Evolutionary conservation across 805 yeast genomes (phyloP), one percentile per base, ranked within the genome.

Genomic region (Komagataella pseudopastoris): DNA sequence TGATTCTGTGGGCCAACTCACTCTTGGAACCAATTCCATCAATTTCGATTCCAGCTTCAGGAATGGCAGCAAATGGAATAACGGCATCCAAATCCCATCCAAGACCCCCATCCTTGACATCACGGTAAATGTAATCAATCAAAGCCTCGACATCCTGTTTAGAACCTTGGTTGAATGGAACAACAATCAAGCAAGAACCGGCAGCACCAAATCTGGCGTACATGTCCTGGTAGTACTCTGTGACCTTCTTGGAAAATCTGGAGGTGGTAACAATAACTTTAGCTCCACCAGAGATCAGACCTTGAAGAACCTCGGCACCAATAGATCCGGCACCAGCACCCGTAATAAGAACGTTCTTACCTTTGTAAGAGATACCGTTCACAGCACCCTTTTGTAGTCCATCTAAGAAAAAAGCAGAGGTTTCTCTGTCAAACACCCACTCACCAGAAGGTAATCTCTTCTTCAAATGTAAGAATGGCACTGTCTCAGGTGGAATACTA

Each of bases 281-380:
- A 49, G 99, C 98, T 76, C 99, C 99, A 72, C 99, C 99, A 63
- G 91, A 82, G 52, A 93, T 75, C 65, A 93, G 76, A 58, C 99
- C 99, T 73, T 88, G 95, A 65, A 93, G 76, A 59, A 93, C 80
- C 70, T 93, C 96, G 55, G 96, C 96, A 73, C 98, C 99, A 64
- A 93, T 93, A 50, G 99, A 93, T 51, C 98, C 99, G 49, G 88
- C 90, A 76, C 99, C 99, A 50, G 98, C 98, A 76, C 99, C 99
- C 49, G 99, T 93, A 58, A 93, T 76, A 62, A 93, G 78, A 50
- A 90, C 96, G 59, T 83, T 82, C 70, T 89, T 93, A 67, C 81
- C 88, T 67, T 83, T 81, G 75, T 83, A 93, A 45, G 96, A 79
- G 52, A 89, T 78, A 73, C 99, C 99, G 61, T 90, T 93, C 57